Evolutionary conservation across 2,329 filamentous ascomycete species (phyloP), one percentile per base, ranked within the genome.

Genomic region (Aaosphaeria pasadenensis): DNA sequence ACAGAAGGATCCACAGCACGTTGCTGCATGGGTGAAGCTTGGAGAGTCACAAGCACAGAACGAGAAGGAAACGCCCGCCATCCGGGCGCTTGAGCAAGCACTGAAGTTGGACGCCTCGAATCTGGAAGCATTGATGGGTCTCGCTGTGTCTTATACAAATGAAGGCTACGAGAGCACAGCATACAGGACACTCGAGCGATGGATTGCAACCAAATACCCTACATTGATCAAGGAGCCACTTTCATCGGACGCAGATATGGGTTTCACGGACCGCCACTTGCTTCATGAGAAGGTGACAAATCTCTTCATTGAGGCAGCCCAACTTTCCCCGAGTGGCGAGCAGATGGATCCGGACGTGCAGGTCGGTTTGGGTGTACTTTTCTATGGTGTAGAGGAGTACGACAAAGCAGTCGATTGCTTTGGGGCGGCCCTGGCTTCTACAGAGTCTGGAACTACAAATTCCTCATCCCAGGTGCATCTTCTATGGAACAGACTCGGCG

Each of bases 341-440:
- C 89, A 94, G 63, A 97, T 99, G 88, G 95, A 99, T 64, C 94
- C 94, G 0, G 94, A 99, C 67, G 94, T 99, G 6, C 95, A 99
- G 73, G 94, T 99, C 49, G 94, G 94, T 1, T 80, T 99, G 1
- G 95, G 95, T 33, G 94, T 99, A 4, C 82, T 99, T 11, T 97
- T 99, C 76, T 99, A 99, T 73, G 94, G 92, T 44, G 91, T 89
- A 30, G 94, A 99, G 72, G 92, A 97, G 67, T 97, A 96, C 75
- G 89, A 94, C 68, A 99, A 99, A 76, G 94, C 94, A 0, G 92
- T 99, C 35, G 94, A 99, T 76, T 99, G 95, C 77, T 99, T 99
- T 81, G 88, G 87, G 47, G 86, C 92, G 1, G 92, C 95, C 1
- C 83, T 99, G 28, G 88, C 89, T 50, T 89, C 85, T 28, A 90